phyloP scores from a whole-genome alignment of 2,329 filamentous ascomycete species.

The Podosphaera xanthii region DNA sequence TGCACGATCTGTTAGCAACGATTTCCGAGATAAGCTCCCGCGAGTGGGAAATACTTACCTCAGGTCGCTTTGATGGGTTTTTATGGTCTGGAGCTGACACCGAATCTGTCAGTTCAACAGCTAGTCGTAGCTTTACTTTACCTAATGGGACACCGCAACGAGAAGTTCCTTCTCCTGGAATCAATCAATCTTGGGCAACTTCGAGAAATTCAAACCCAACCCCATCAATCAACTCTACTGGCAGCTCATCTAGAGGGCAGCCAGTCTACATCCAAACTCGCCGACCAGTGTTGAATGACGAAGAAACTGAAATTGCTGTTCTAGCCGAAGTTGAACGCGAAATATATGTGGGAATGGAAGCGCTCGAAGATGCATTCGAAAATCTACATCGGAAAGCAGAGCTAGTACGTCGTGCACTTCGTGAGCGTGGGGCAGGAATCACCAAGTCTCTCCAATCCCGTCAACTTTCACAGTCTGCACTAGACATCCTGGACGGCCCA shows the following conservation, averaged over 20 bases:
- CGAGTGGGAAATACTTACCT: constrained; percentile 93
- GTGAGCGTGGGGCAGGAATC: constrained; percentile 63
- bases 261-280: constrained; percentile 31
- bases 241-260: constrained; percentile 24
- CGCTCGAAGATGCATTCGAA: constrained; percentile 83
- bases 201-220: constrained; percentile 15
- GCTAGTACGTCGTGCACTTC: constrained; percentile 50
- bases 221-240: constrained; percentile 12
- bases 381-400: constrained; percentile 72
- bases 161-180: constrained; percentile 12
- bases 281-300: constrained; percentile 61
- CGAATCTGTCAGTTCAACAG: constrained; percentile 20
- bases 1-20: constrained; percentile 73
- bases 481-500: constrained; percentile 20
- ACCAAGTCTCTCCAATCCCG: constrained; percentile 14
- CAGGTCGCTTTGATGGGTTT: constrained; percentile 87
- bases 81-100: constrained; percentile 73
- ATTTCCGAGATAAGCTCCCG: constrained; percentile 68
- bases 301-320: constrained; percentile 78
- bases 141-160: constrained; percentile 23
- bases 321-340: constrained; percentile 81
- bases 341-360: constrained; percentile 86
- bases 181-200: constrained; percentile 4
- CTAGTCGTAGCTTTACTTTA: constrained; percentile 27
- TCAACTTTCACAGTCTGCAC: constrained; percentile 5